Evolutionary conservation across 441 rosid species (phyloP), one percentile per base, ranked within the genome.

Genomic region (Populus tomentosa): DNA sequence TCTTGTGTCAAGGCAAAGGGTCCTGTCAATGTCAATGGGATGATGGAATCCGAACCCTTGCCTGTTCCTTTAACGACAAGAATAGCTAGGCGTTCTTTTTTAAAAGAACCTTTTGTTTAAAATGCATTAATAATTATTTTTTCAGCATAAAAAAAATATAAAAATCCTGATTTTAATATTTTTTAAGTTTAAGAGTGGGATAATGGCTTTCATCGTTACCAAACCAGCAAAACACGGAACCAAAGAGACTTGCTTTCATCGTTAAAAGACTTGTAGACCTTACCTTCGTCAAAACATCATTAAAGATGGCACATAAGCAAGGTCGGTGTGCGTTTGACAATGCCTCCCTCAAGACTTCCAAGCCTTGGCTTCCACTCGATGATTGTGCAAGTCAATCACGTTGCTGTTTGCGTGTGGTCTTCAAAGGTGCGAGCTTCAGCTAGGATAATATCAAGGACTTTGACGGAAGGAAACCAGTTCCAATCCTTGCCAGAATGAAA

Each of bases 1-100:
- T 67, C 20, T 87, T 85, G 92, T 81, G 89, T 91, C 53, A 90
- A 86, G 94, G 73, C 80, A 88, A 89, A 89, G 92, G 92, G 42
- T 84, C 38, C 71, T 42, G 4, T 11, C 50, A 42, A 42, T 42
- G 50, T 30, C 32, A 30, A 30, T 30, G 32, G 32, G 32, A 3
- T 11, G 56, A 42, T 73, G 79, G 86, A 82, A 80, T 83, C 81
- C 61, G 20, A 66, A 14, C 3, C 13, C n/a, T 7, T 21, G 14
- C 67, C 1, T n/a, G 62, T 74, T 70, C 67, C 81, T 82, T 82
- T n/a, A 67, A n/a, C 72, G 38, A 16, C 79, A 80, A 63, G 82
- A 62, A 10, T 59, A 36, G n/a, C 18, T 33, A 20, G 28, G 28
- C 28, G 28, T 26, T 26, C 28, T 26, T 26, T 26, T 26, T 26